Percentiles rank a stretch among this genome's conserved stretches.
Evolutionary conservation across 2,329 filamentous ascomycete genomes (phyloP).

Genomic region (Huntiella omanensis): DNA sequence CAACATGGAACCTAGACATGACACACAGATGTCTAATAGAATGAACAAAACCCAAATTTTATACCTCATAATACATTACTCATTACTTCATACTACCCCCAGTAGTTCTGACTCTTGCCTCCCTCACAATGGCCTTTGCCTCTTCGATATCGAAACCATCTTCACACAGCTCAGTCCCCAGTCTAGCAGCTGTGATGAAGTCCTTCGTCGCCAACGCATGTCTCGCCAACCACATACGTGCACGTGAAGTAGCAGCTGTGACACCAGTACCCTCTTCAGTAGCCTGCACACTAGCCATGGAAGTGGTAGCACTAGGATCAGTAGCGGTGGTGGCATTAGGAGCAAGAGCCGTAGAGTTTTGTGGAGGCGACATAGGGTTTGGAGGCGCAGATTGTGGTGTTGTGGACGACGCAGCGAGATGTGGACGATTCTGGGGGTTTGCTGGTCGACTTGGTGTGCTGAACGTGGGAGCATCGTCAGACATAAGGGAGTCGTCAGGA

Average conservation of each 20-base stretch:
- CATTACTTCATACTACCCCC: background rate
- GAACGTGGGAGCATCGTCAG: conserved; percentile 14
- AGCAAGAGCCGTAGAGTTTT: no score
- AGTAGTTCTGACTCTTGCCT: conserved; percentile 48
- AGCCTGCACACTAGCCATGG: conserved; percentile 15
- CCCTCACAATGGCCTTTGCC: conserved; percentile 77
- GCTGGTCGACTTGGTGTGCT: background rate
- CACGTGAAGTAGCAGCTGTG: conserved; percentile 78
- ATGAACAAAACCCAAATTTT: no score
- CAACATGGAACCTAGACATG: no score
- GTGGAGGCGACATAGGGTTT: background rate
- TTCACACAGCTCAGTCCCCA: conserved; percentile 82
- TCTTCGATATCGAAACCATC: conserved; percentile 95
- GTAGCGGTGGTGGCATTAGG: no score
- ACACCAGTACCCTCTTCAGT: conserved; percentile 51
- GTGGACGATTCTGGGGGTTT: no score
- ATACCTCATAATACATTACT: no score
- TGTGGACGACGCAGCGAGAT: background rate
- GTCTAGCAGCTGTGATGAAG: conserved; percentile 54
- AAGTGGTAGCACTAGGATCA: background rate
- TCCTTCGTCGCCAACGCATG: conserved; percentile 61
- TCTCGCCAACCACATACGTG: conserved; percentile 80
- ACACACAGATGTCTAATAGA: no score
- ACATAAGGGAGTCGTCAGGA: conserved; percentile 12
- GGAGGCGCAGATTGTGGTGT: background rate